phyloP scores from a whole-genome alignment of 768 basidiomycete species.

The Calocera cornea region DNA sequence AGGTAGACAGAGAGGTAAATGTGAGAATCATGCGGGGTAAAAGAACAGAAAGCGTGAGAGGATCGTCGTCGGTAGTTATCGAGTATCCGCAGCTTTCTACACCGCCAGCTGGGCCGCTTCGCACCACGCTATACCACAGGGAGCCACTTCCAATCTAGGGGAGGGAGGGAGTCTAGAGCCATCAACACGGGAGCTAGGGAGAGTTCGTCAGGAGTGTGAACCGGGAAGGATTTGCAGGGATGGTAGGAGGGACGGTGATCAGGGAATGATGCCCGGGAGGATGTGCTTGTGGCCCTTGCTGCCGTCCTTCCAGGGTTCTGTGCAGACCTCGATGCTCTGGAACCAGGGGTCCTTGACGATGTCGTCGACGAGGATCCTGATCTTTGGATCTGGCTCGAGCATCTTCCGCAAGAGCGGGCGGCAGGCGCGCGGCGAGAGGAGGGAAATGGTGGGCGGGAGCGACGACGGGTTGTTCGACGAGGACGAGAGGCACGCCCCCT shows the following conservation, averaged over 20 bases:
- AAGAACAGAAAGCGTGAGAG: no score
- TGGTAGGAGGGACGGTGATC: not conserved
- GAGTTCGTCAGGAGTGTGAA: no score
- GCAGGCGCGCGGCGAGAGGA: conserved; percentile 75
- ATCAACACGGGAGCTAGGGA: no score
- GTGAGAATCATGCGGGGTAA: no score
- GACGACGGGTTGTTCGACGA: conserved; percentile 13
- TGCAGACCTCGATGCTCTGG: conserved; percentile 67
- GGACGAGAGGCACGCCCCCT: conserved; percentile 23
- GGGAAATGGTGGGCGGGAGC: conserved; percentile 54
- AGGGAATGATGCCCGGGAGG: not conserved
- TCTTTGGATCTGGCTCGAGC: conserved; percentile 87
- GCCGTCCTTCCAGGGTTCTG: conserved; percentile 19
- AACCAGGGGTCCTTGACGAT: conserved; percentile 70
- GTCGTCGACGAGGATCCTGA: conserved; percentile 63
- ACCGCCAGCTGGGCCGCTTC: no score
- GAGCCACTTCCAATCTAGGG: no score
- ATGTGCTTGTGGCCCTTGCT: not conserved
- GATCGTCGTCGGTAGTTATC: no score
- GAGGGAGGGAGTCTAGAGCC: no score
- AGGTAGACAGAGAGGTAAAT: no score
- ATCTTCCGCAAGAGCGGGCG: conserved; percentile 75
- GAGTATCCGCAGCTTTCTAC: no score
- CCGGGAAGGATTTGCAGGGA: no score
- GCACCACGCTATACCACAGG: no score